Conservation (phyloP, 2,329 filamentous ascomycete genomes). For the Alternaria sp. region DNA sequence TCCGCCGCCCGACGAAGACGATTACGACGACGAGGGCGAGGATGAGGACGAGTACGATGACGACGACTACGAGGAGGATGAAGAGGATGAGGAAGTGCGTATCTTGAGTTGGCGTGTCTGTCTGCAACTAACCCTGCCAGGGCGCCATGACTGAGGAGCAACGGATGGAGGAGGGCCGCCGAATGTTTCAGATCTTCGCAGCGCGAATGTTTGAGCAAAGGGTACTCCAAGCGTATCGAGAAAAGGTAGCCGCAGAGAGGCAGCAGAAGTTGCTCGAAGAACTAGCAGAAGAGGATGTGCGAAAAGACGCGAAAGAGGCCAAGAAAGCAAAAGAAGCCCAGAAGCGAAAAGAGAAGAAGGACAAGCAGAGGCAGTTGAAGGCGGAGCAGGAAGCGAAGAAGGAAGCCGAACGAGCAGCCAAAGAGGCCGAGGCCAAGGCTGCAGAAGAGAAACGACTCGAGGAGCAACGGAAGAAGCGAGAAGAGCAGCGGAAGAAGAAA, state of each 20-base stretch:
- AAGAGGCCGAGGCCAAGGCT: constrained; percentile 78
- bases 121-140: constrained; percentile 60
- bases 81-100: constrained; percentile 48
- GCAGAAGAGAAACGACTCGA: constrained; percentile 81
- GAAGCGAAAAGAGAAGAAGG: constrained; percentile 93
- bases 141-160: constrained; percentile 97
- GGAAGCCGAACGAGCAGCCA: constrained; percentile 87
- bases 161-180: constrained; percentile 96
- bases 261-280: constrained; percentile 92
- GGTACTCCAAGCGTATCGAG: constrained; percentile 94
- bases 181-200: constrained; percentile 99
- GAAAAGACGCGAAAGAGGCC: constrained; percentile 80
- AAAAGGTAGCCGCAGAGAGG: constrained; percentile 93
- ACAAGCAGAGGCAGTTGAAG: constrained; percentile 83
- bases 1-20: constrained; percentile 75
- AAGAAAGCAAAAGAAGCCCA: constrained; percentile 95
- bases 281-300: constrained; percentile 81
- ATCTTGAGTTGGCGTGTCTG: constrained; percentile 17
- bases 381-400: constrained; percentile 90
- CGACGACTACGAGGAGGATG: constrained; percentile 60
- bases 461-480: constrained; percentile 80
- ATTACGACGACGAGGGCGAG: constrained; percentile 76
- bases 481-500: constrained; percentile 90
- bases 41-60: constrained; percentile 68
- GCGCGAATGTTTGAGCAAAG: constrained; percentile 99